A percentile compares a stretch with the other conserved stretches of the same genome.
These are phyloP conservation scores for Paramecium bursaria DNA, from an alignment of 73 alveolate genomes.

Conservation along the genomic window DNA sequence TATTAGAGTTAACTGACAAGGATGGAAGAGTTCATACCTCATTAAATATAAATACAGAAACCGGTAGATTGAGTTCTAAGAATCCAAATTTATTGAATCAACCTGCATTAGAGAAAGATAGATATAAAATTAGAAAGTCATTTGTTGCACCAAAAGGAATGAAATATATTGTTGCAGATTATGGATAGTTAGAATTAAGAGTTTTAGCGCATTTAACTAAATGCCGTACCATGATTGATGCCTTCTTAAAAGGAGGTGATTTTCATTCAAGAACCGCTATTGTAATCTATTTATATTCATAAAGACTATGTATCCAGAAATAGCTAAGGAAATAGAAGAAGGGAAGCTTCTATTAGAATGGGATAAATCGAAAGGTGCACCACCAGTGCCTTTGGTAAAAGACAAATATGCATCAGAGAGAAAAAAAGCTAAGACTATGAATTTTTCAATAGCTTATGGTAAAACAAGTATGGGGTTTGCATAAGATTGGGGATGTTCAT, in stretches of 20 bases:
- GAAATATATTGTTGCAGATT: conserved; percentile 93
- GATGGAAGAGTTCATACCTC: conserved; percentile 86
- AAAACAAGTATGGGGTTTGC: conserved; percentile 92
- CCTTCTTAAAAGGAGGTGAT: conserved; percentile 90
- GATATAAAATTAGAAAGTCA: conserved; percentile 83
- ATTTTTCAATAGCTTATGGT: conserved; percentile 96
- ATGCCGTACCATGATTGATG: conserved; percentile 92
- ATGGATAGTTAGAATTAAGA: conserved; percentile 95
- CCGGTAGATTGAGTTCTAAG: conserved; percentile 91
- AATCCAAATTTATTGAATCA: conserved; percentile 93
- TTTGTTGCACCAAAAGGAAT: conserved; percentile 85
- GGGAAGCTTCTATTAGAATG: conserved; percentile 91
- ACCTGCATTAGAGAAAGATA: conserved; percentile 90
- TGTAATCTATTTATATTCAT: conserved; percentile 63
- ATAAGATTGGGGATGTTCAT: conserved; percentile 86
- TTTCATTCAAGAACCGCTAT: conserved; percentile 81
- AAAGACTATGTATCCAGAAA: conserved; percentile 88
- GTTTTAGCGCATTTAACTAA: conserved; percentile 94
- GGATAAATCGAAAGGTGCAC: conserved; percentile 86
- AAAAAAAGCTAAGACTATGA: conserved; percentile 93
- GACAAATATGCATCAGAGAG: conserved; percentile 88
- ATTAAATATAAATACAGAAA: conserved; percentile 92
- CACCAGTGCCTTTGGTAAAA: conserved; percentile 90
- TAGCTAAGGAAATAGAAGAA: conserved; percentile 79
- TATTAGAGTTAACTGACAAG: conserved; percentile 72